Conservation (phyloP, 179 eudicot species). For the Dionaea muscipula region DNA sequence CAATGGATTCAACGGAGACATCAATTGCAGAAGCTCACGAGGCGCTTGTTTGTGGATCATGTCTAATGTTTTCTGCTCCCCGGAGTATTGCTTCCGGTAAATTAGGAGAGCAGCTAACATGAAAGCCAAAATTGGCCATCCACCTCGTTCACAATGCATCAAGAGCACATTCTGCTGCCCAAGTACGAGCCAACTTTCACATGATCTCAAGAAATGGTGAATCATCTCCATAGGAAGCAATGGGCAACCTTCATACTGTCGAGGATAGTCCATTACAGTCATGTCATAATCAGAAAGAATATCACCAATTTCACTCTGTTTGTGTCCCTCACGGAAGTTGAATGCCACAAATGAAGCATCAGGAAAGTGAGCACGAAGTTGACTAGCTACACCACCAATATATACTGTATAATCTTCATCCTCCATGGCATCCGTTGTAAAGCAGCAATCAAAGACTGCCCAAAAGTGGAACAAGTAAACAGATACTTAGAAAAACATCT, state of each 20-base stretch:
- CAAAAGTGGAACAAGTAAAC: neutral
- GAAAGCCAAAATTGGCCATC: constrained; percentile 64
- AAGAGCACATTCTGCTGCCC: constrained; percentile 57
- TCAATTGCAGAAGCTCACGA: constrained; percentile 46
- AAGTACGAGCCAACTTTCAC: constrained; percentile 66
- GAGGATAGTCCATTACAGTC: constrained; percentile 70
- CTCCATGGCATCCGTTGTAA: constrained; percentile 48
- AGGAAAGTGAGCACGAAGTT: constrained; percentile 42
- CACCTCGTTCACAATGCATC: constrained; percentile 69
- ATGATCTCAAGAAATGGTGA: constrained; percentile 60
- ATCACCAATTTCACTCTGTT: constrained; percentile 35
- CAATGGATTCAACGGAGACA: constrained; percentile 55
- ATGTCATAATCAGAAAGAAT: constrained; percentile 48
- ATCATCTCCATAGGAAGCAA: constrained; percentile 57
- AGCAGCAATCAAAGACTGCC: constrained; percentile 77
- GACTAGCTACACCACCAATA: constrained; percentile 35
- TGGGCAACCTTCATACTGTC: constrained; percentile 54
- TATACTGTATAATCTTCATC: constrained; percentile 45
- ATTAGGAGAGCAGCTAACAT: constrained; percentile 67
- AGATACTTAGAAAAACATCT: neutral
- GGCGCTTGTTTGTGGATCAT: constrained; percentile 73
- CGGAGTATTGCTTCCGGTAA: constrained; percentile 46
- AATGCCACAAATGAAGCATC: constrained; percentile 67
- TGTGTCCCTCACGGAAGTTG: constrained; percentile 53
- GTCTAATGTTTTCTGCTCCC: constrained; percentile 62